A percentile compares a stretch with the other conserved stretches of the same genome.
These are phyloP conservation scores for Combretum micranthum DNA, from an alignment of 345 rosid species.

Conservation along the genomic window DNA sequence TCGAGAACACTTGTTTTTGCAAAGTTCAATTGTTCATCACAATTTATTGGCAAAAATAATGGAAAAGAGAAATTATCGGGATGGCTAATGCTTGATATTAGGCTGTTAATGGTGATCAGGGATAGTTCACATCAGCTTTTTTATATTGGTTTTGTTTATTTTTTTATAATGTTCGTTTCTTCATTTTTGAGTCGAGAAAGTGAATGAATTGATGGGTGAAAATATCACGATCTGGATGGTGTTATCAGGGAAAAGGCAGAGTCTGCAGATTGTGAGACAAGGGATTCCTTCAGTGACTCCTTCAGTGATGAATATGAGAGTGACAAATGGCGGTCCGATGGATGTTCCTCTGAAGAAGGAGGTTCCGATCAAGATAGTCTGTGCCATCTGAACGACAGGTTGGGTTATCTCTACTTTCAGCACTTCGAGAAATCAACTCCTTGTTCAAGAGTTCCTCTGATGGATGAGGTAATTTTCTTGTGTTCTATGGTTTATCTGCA, in stretches of 20 bases:
- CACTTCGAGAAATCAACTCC: constrained; percentile 44
- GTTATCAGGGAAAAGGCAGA: constrained; percentile 69
- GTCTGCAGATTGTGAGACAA: constrained; percentile 73
- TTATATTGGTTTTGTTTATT: too few species aligned
- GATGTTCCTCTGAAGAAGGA: constrained; percentile 85
- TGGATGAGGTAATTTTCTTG: constrained; percentile 34
- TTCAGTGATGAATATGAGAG: constrained; percentile 85
- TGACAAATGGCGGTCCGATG: constrained; percentile 84
- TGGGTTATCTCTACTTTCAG: constrained; percentile 37
- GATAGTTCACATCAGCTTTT: too few species aligned
- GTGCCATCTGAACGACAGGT: constrained; percentile 23
- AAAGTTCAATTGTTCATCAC: too few species aligned
- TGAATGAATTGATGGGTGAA: too few species aligned
- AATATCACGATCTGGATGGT: too few species aligned
- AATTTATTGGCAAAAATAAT: too few species aligned
- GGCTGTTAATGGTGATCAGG: too few species aligned
- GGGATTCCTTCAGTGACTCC: constrained; percentile 81
- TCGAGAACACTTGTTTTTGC: too few species aligned
- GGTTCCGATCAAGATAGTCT: constrained; percentile 54
- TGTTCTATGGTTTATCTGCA: not conserved
- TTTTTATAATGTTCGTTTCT: too few species aligned
- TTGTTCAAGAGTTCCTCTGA: constrained; percentile 47
- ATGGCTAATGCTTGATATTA: too few species aligned
- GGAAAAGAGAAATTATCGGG: too few species aligned
- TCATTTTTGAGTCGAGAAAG: too few species aligned